Evolutionary conservation across 352 stramenopile species (phyloP).

Genomic region (Paralagenidium karlingii): DNA sequence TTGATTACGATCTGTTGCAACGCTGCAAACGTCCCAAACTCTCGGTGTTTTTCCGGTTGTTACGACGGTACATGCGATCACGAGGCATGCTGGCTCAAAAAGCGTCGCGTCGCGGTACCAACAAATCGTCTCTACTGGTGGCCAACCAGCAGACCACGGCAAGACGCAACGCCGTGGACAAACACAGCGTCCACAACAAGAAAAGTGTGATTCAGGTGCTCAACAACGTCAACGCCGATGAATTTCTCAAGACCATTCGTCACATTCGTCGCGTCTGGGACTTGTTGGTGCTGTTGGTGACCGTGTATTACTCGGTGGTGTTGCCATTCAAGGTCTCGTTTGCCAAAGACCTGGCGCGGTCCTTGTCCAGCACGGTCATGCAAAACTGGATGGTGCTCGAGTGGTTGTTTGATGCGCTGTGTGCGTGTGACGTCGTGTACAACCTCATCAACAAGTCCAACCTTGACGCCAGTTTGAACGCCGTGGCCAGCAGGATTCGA

Average conservation of each 20-base stretch:
- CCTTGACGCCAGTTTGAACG: too few relatives aligned
- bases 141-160: too few relatives aligned
- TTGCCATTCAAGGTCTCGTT: slow-evolving; percentile 51
- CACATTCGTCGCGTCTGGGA: slow-evolving; percentile 28
- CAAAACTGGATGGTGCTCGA: slow-evolving; percentile 12
- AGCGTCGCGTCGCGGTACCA: too few relatives aligned
- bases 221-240: slow-evolving; percentile 9
- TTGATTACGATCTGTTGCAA: slow-evolving; percentile 53
- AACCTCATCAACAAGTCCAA: slow-evolving; percentile 8
- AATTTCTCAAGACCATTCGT: slow-evolving; percentile 28
- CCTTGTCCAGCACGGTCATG: background rate
- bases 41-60: slow-evolving; percentile 22
- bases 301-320: slow-evolving; percentile 25
- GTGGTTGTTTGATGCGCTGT: slow-evolving; percentile 39
- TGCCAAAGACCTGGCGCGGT: slow-evolving; percentile 17
- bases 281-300: slow-evolving; percentile 24
- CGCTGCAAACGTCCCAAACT: slow-evolving; percentile 30
- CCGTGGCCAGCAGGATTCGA: too few relatives aligned
- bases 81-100: too few relatives aligned
- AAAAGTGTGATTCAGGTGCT: background rate
- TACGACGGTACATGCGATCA: slow-evolving; percentile 21
- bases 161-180: too few relatives aligned
- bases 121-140: too few relatives aligned
- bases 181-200: too few relatives aligned
- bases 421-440: slow-evolving; percentile 22